Conservation (phyloP, 768 basidiomycete species). For the Naganishia vaughanmartiniae region DNA sequence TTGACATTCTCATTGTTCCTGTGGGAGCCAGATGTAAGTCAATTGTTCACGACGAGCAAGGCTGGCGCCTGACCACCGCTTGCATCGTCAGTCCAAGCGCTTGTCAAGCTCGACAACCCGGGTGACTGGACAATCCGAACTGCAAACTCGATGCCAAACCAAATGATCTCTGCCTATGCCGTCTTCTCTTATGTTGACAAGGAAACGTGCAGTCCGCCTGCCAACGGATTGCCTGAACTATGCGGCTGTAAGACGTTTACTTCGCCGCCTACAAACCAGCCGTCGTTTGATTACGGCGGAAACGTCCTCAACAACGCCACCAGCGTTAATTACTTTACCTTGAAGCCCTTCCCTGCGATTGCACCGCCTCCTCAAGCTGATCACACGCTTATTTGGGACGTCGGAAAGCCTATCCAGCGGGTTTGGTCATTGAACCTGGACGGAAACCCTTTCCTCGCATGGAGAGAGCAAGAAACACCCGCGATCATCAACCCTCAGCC, state of each 20-base stretch:
- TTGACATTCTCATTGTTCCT: slow-evolving; percentile 23
- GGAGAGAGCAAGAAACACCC: slow-evolving; percentile 28
- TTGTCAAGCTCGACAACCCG: slow-evolving; percentile 30
- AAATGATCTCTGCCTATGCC: slow-evolving; percentile 25
- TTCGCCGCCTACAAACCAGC: slow-evolving; percentile 24
- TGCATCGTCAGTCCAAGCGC: slow-evolving; percentile 8
- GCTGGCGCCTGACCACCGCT: not conserved
- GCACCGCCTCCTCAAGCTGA: slow-evolving; percentile 7
- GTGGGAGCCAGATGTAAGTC: slow-evolving; percentile 27
- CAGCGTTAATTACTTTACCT: slow-evolving; percentile 3
- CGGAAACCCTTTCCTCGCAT: slow-evolving; percentile 28
- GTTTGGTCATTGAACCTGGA: slow-evolving; percentile 28
- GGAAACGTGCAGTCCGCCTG: slow-evolving; percentile 12
- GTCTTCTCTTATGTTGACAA: slow-evolving; percentile 25
- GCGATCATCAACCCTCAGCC: slow-evolving; percentile 28
- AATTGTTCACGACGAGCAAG: not conserved
- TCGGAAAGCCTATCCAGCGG: slow-evolving; percentile 23
- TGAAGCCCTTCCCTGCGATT: slow-evolving; percentile 25
- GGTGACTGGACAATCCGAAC: slow-evolving; percentile 31
- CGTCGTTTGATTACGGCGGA: slow-evolving; percentile 23
- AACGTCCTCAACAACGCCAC: slow-evolving; percentile 16
- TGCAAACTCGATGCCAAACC: slow-evolving; percentile 23
- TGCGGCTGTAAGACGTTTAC: slow-evolving; percentile 20
- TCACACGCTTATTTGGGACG: slow-evolving; percentile 26
- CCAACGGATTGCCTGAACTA: slow-evolving; percentile 17